Percentiles rank a stretch among this genome's conserved stretches.
phyloP scores from a whole-genome alignment of 352 stramenopile species.

The Thalassiosira ordinaria region DNA sequence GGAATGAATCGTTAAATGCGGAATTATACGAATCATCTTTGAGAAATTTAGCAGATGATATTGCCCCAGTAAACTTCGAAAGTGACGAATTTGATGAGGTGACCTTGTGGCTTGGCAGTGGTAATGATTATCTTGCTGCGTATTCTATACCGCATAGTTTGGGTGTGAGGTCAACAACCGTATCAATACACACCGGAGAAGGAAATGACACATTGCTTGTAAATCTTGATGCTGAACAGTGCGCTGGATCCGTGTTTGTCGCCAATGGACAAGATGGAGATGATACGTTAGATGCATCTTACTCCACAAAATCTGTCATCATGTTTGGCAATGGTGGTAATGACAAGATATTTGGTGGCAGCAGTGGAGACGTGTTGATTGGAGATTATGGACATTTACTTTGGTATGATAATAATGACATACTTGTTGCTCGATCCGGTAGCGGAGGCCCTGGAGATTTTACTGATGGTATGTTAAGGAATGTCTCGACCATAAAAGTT shows the following conservation, averaged over 20 bases:
- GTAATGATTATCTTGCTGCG: conserved; percentile 33
- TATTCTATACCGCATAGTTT: conserved; percentile 35
- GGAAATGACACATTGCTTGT: conserved; percentile 52
- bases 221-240: conserved; percentile 15
- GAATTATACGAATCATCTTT: conserved; percentile 38
- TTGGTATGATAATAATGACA: conserved; percentile 35
- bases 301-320: conserved; percentile 49
- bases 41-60: conserved; percentile 40
- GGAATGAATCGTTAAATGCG: conserved; percentile 15
- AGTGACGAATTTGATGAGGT: conserved; percentile 44
- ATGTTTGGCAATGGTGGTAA: conserved; percentile 61
- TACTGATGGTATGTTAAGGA: conserved; percentile 46
- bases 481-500: conserved; percentile 19
- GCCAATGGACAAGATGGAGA: conserved; percentile 53
- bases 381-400: conserved; percentile 57
- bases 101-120: conserved; percentile 49
- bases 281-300: conserved; percentile 51
- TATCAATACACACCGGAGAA: conserved; percentile 48
- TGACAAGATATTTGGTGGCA: conserved; percentile 47
- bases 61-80: conserved; percentile 57
- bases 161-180: conserved; percentile 26
- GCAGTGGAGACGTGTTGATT: conserved; percentile 46
- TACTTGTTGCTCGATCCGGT: conserved; percentile 36
- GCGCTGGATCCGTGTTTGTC: conserved; percentile 41
- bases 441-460: conserved; percentile 59